Evolutionary conservation across 2,329 filamentous ascomycete genomes (phyloP), one percentile per base, ranked within the genome.

Genomic region (Penicillium sp.): DNA sequence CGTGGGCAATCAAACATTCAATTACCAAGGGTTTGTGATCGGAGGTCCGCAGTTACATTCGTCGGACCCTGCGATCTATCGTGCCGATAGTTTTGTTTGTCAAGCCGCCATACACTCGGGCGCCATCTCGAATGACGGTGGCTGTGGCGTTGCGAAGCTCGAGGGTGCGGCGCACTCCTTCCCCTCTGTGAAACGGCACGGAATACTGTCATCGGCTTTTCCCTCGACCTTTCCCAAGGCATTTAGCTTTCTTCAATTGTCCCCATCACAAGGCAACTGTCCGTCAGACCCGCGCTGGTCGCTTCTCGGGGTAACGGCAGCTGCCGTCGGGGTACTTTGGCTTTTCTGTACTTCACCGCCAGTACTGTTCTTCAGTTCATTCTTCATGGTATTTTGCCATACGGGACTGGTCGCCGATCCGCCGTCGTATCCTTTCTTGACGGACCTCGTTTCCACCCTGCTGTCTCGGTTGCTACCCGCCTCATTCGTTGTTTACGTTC

Each of bases 401-500:
- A 86, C 94, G 11, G 90, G 87, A 5, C 77, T 97, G 54, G 91
- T 88, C 7, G 89, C 88, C 1, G 91, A 98, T 60, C 85, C 89
- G 2, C 91, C 93, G 0, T 76, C 76, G 16, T 75, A 84, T 44
- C 72, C 74, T 1, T 75, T 82, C 26, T 79, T 89, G 39, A 74
- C 86, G 13, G 79, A 77, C 7, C 75, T 96, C 3, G 74, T 96
- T 47, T 91, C 87, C 32, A 79, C 84, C 35, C 77, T 93, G 3
- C 63, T 94, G 17, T 88, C 87, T 45, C 85, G 87, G 43, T 87
- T 94, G 52, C 71, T 98, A 8, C 93, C 93, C 0, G 89, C 89
- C 30, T 81, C 85, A 51, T 95, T 98, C 57, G 83, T 86, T 47
- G 87, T 83, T 27, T 93, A 86, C 70, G 88, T 93, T 45, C 83